Evolutionary conservation across 768 basidiomycete genomes (phyloP), one percentile per base, ranked within the genome.

Genomic region (Lactifluus piperatus): DNA sequence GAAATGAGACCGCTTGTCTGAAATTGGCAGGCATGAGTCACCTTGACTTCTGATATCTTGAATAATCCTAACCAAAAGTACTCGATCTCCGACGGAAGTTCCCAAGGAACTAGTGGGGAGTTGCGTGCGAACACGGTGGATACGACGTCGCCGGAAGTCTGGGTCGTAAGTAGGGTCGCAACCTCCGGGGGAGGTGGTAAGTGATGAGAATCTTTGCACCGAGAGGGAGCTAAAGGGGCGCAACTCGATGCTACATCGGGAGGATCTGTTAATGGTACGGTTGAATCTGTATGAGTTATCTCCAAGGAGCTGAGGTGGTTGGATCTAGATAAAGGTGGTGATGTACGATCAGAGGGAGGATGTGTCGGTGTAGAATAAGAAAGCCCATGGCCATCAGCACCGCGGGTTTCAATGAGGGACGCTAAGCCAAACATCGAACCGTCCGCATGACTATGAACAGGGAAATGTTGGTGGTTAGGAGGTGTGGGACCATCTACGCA

Each of bases 11-110:
- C 30, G 22, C 27, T 46, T 55, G 10, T 37, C 50, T 34, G 49
- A 57, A 32, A 22, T 22, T 47, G 47, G 20, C 39, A 24, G 30
- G 20, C 18, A 53, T 24, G 51, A 46, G 47, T 51, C 45, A 64
- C 64, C 57, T 64, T 50, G 39, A 59, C 46, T 30, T 32, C 44
- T 9, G 41, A 52, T 49, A 64, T 43, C 50, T 27, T 55, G 39
- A 63, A 64, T 11, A 64, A 32, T 32, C 64, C 64, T 27, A 51
- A 51, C 64, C 64, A 64, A 49, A 64, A 52, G 44, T 53, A 49
- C 6, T 50, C 57, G n/a, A 63, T 56, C 46, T 59, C 62, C 32
- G 54, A 52, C 7, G 64, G 57, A 10, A 64, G 62, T 8, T 29
- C n/a, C 64, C 64, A 64, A 18, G 53, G 64, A 18, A 63, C 62